phyloP scores from a whole-genome alignment of 1,139 yeast species.

The Tardiomyces blankii region DNA sequence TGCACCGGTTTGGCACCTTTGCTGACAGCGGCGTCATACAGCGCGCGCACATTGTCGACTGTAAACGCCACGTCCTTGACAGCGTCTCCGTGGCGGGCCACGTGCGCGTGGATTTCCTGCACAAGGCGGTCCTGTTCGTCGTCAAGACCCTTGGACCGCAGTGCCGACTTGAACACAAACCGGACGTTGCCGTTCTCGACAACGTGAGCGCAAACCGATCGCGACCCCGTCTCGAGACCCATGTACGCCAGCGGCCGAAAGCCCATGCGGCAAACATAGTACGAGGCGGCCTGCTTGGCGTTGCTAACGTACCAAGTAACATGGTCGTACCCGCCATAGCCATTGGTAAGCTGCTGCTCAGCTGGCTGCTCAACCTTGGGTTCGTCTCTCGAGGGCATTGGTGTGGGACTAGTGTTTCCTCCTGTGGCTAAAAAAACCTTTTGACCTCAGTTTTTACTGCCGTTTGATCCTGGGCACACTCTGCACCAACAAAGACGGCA shows the following conservation, averaged over 20 bases:
- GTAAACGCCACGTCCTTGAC: slow-evolving; percentile 59
- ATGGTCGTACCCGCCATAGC: slow-evolving; percentile 32
- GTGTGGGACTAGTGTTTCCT: no score
- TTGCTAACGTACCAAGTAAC: slow-evolving; percentile 54
- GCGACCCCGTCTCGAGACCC: slow-evolving; percentile 61
- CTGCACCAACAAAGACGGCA: no score
- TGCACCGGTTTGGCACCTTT: slow-evolving; percentile 44
- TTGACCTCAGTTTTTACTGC: background rate
- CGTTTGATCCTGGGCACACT: no score
- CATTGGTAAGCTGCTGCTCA: background rate
- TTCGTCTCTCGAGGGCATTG: background rate
- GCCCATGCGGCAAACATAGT: slow-evolving; percentile 47
- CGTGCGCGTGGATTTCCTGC: slow-evolving; percentile 35
- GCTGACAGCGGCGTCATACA: slow-evolving; percentile 36
- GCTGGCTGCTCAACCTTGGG: background rate
- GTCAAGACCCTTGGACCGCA: slow-evolving; percentile 20
- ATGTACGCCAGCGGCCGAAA: slow-evolving; percentile 50
- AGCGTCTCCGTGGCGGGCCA: slow-evolving; percentile 61
- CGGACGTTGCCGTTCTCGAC: slow-evolving; percentile 44
- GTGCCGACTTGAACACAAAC: slow-evolving; percentile 40
- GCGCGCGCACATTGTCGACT: slow-evolving; percentile 39
- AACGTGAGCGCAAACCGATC: slow-evolving; percentile 47
- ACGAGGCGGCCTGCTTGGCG: slow-evolving; percentile 52
- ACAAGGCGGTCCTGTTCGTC: slow-evolving; percentile 20
- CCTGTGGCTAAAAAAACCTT: no score